Evolutionary conservation across 2,329 filamentous ascomycete species (phyloP), one percentile per base, ranked within the genome.

Genomic region (Colletotrichum sp.): DNA sequence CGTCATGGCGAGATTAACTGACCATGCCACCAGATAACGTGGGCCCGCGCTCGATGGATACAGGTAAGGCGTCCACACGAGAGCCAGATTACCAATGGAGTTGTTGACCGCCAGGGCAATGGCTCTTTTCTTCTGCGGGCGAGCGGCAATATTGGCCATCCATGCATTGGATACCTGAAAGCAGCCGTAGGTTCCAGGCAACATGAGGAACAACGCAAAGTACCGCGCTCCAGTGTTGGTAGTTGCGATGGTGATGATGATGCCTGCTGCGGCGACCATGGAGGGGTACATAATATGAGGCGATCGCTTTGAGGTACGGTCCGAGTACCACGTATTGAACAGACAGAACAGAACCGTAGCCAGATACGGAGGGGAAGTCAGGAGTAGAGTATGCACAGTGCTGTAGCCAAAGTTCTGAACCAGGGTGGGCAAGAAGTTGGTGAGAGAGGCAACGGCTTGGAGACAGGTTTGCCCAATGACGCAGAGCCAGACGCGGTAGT

Each of bases 121-220:
- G 6, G 79, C 80, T 7, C 79, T 77, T 68, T 80, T 81, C 71
- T 80, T 80, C 63, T 75, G 78, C 11, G 80, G 79, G 5, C 80
- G 77, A 5, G 80, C 78, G 4, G 75, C 78, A 48, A 80, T 81
- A 74, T 80, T 81, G n/a, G 80, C 79, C 79, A 80, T 80, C 80
- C 80, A 81, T 7, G 80, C 78, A 55, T 80, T 80, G 19, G 78
- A 80, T 12, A 80, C 77, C 74, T 80, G 78, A 67, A 80, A 80
- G 52, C 76, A 77, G 55, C 79, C 79, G 59, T 80, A 80, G 16
- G 77, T 79, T 6, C 80, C 80, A 4, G 74, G 73, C 0, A 78
- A 64, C 13, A 80, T 80, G 6, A 81, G 39, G 69, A 81, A 81
- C 1, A 79, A 78, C 27, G 79, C 77, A 4, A 79, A 76, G 7